phyloP scores from a whole-genome alignment of 768 basidiomycete species.

The Agaricus blazei region DNA sequence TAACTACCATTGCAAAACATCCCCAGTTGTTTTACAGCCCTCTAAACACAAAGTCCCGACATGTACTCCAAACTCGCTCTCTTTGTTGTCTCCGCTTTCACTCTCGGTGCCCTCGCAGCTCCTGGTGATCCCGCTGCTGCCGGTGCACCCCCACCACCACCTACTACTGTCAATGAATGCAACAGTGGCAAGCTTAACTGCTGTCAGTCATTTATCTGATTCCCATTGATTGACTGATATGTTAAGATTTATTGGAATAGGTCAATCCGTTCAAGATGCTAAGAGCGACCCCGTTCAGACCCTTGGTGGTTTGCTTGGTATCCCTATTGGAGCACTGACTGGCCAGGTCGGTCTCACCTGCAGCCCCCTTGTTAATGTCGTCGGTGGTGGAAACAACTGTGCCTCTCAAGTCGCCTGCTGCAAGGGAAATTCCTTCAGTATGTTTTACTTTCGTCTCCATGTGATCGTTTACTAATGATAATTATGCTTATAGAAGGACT shows the following conservation, averaged over 20 bases:
- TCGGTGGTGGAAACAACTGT: conserved; percentile 7
- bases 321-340: background rate
- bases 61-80: conserved; percentile 12
- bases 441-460: background rate
- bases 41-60: background rate
- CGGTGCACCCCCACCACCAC: background rate
- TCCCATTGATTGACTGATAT: background rate
- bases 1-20: background rate
- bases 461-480: background rate
- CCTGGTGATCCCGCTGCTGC: background rate
- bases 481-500: background rate
- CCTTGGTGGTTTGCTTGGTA: conserved; percentile 1
- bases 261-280: background rate
- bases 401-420: conserved; percentile 6
- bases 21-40: background rate
- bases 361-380: conserved; percentile 4
- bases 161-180: background rate
- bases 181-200: conserved; percentile 7
- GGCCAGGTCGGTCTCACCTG: conserved; percentile 9
- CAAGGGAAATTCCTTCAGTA: conserved; percentile 5
- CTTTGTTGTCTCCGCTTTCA: conserved; percentile 8
- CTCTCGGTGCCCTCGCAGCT: conserved; percentile 10
- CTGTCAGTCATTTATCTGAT: conserved; percentile 5
- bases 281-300: background rate
- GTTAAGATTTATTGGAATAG: background rate